A percentile compares a stretch with the other conserved stretches of the same genome.
These are phyloP conservation scores for Colletotrichum lentis DNA, from an alignment of 2,329 filamentous ascomycete species.

Conservation along the genomic window DNA sequence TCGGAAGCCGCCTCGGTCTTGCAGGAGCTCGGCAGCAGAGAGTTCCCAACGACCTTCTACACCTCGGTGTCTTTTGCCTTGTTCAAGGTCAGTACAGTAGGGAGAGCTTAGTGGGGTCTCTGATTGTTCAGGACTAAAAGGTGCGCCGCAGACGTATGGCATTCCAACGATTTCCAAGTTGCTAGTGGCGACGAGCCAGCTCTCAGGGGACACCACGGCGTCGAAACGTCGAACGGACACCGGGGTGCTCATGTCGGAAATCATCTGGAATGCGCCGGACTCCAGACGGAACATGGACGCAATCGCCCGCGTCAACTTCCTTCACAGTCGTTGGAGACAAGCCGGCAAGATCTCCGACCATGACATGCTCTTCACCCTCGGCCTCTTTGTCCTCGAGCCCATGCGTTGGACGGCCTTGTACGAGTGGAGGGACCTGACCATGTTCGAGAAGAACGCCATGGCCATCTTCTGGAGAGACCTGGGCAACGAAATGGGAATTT, in stretches of 20 bases:
- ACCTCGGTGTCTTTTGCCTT: slow-evolving; percentile 66
- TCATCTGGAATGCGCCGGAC: slow-evolving; percentile 53
- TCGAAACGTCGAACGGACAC: slow-evolving; percentile 64
- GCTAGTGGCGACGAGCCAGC: slow-evolving; percentile 59
- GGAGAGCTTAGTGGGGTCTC: background rate
- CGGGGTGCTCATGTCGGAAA: slow-evolving; percentile 57
- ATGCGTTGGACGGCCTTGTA: slow-evolving; percentile 60
- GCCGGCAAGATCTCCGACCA: slow-evolving; percentile 67
- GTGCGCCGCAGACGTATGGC: slow-evolving; percentile 54
- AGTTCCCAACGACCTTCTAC: slow-evolving; percentile 63
- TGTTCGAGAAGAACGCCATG: slow-evolving; percentile 63
- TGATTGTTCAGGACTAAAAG: background rate
- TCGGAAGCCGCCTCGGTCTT: slow-evolving; percentile 45
- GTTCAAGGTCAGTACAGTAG: slow-evolving; percentile 60
- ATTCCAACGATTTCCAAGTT: slow-evolving; percentile 63
- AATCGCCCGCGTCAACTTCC: slow-evolving; percentile 70
- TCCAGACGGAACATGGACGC: slow-evolving; percentile 58
- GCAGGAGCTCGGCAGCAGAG: slow-evolving; percentile 53
- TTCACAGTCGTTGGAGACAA: slow-evolving; percentile 66
- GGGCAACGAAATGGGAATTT: slow-evolving; percentile 64
- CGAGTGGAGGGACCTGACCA: slow-evolving; percentile 65
- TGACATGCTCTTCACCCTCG: slow-evolving; percentile 72
- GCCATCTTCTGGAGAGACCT: slow-evolving; percentile 66
- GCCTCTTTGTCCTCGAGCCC: slow-evolving; percentile 65
- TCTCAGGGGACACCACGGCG: slow-evolving; percentile 52